phyloP scores from a whole-genome alignment of 148 eudicot genomes.

The Camellia sinensis region DNA sequence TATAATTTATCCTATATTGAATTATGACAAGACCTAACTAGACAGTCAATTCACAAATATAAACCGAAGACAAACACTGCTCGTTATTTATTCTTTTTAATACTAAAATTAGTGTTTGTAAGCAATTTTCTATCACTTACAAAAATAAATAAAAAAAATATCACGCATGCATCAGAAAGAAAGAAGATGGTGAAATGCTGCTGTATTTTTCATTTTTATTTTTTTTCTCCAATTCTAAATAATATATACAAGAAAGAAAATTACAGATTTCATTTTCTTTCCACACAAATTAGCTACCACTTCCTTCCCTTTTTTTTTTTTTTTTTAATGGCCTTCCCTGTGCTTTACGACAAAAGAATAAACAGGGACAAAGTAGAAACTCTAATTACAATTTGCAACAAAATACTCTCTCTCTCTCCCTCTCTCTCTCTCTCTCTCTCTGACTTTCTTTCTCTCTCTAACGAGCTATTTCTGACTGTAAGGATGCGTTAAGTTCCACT shows the following conservation, averaged over 20 bases:
- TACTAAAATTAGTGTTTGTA: too few relatives aligned
- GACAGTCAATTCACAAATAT: too few relatives aligned
- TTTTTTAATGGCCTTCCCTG: too few relatives aligned
- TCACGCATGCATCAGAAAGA: background rate
- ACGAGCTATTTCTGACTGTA: slow-evolving; percentile 45
- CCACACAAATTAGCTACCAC: slow-evolving; percentile 13
- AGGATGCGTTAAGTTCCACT: slow-evolving; percentile 35
- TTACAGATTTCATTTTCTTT: slow-evolving; percentile 1
- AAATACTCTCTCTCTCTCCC: background rate
- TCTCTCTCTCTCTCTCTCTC: background rate
- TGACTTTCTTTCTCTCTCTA: slow-evolving; percentile 5
- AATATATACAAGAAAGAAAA: background rate
- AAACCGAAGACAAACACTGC: too few relatives aligned
- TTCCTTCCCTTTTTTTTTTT: too few relatives aligned
- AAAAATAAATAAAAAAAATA: background rate
- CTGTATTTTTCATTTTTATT: background rate
- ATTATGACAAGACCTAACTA: too few relatives aligned
- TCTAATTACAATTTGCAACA: background rate
- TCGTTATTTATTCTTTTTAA: too few relatives aligned
- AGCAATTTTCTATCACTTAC: too few relatives aligned
- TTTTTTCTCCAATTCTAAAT: background rate
- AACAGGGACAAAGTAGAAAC: background rate
- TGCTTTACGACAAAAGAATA: background rate
- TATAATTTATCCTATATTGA: too few relatives aligned
- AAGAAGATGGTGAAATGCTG: background rate